phyloP scores from a whole-genome alignment of 768 basidiomycete species.

The Mycena polygramma region DNA sequence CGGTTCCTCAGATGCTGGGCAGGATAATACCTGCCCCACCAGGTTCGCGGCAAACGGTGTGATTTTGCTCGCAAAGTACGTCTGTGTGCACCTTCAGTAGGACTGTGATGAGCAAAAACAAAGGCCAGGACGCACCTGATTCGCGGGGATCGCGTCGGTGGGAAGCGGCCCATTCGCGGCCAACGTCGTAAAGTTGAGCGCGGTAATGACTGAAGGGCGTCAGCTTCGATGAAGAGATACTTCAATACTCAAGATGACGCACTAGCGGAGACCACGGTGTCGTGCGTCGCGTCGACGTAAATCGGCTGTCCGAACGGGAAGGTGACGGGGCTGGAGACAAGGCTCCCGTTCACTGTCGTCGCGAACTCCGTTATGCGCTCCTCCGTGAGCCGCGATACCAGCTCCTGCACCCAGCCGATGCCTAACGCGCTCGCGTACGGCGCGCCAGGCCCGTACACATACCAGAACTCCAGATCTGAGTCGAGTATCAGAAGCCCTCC shows the following conservation, averaged over 20 bases:
- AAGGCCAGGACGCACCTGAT: slow-evolving; percentile 77
- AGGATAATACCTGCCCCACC: too few species aligned
- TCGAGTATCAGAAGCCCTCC: too few species aligned
- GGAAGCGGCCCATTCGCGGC: slow-evolving; percentile 80
- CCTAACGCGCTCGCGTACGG: slow-evolving; percentile 83
- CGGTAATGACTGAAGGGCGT: slow-evolving; percentile 73
- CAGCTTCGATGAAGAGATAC: background rate
- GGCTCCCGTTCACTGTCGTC: slow-evolving; percentile 86
- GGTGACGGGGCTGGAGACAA: slow-evolving; percentile 73
- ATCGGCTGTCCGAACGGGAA: slow-evolving; percentile 80
- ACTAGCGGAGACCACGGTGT: slow-evolving; percentile 80
- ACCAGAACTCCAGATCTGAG: slow-evolving; percentile 49
- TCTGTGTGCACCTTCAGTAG: background rate
- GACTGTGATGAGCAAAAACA: slow-evolving; percentile 38
- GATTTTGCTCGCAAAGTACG: slow-evolving; percentile 11
- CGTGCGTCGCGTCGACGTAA: slow-evolving; percentile 88
- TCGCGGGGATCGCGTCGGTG: slow-evolving; percentile 70
- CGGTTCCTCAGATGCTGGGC: too few species aligned
- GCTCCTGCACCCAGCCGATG: slow-evolving; percentile 84
- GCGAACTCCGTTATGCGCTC: slow-evolving; percentile 77
- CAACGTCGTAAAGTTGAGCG: slow-evolving; percentile 84
- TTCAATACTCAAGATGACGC: slow-evolving; percentile 39
- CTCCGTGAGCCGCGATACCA: slow-evolving; percentile 88
- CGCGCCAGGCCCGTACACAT: slow-evolving; percentile 67
- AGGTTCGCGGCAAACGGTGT: slow-evolving; percentile 84